Evolutionary conservation across 768 basidiomycete species (phyloP).

Genomic region (Epithele typhae): DNA sequence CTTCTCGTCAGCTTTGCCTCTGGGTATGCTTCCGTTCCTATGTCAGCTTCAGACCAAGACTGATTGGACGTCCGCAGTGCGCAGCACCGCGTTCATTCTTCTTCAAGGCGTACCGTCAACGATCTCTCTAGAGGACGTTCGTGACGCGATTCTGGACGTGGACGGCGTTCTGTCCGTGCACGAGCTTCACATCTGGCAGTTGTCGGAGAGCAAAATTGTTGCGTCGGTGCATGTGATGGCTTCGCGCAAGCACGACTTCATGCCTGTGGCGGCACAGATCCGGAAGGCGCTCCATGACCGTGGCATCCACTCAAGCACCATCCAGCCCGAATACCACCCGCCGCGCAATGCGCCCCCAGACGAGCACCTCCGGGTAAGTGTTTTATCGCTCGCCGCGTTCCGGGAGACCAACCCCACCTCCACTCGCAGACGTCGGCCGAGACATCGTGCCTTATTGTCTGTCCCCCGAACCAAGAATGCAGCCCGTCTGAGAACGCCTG

Average conservation of each 20-base stretch:
- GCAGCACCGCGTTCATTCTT: slow-evolving; percentile 90
- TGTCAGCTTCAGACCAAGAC: background rate
- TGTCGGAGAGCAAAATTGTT: slow-evolving; percentile 92
- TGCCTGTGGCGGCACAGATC: slow-evolving; percentile 83
- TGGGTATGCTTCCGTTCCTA: slow-evolving; percentile 45
- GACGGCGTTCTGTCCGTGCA: slow-evolving; percentile 87
- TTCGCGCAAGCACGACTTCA: slow-evolving; percentile 80
- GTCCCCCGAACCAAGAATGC: slow-evolving; percentile 66
- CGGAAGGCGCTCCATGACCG: slow-evolving; percentile 81
- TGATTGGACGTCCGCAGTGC: slow-evolving; percentile 42
- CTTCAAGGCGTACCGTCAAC: slow-evolving; percentile 91
- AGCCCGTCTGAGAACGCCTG: slow-evolving; percentile 68
- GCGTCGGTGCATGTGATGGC: slow-evolving; percentile 95
- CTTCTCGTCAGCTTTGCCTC: slow-evolving; percentile 89
- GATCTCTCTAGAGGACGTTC: slow-evolving; percentile 86
- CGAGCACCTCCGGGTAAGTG: slow-evolving; percentile 45
- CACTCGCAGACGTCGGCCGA: slow-evolving; percentile 41
- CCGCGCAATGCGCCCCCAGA: slow-evolving; percentile 38
- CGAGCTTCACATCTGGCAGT: slow-evolving; percentile 96
- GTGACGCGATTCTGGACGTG: slow-evolving; percentile 73
- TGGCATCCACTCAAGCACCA: slow-evolving; percentile 93
- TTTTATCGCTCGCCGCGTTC: background rate
- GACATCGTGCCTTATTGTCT: slow-evolving; percentile 66
- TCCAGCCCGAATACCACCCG: slow-evolving; percentile 80
- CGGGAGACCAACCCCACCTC: background rate